phyloP scores from a whole-genome alignment of 2,329 filamentous ascomycete genomes.

The Akanthomyces dipterigenus region DNA sequence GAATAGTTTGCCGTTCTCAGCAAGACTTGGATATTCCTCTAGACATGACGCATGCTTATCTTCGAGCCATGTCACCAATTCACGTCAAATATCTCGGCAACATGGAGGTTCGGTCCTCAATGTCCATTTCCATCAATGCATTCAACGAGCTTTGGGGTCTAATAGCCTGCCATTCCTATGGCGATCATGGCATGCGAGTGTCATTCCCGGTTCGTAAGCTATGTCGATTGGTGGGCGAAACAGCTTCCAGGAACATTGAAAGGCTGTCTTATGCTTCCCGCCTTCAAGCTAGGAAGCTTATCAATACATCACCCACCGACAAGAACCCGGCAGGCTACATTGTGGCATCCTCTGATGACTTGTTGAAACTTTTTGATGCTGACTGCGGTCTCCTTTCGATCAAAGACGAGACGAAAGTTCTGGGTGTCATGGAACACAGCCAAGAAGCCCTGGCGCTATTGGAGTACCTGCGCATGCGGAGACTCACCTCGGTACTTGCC shows the following conservation, averaged over 20 bases:
- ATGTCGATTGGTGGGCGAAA: conserved; percentile 81
- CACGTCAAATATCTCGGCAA: conserved; percentile 81
- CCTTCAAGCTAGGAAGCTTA: conserved; percentile 78
- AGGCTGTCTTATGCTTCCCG: conserved; percentile 78
- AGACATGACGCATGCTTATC: conserved; percentile 77
- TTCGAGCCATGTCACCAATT: conserved; percentile 85
- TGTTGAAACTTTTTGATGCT: conserved; percentile 77
- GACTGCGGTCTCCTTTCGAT: conserved; percentile 84
- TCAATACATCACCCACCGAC: conserved; percentile 75
- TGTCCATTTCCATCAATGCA: conserved; percentile 89
- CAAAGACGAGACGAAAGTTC: conserved; percentile 78
- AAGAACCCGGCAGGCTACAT: conserved; percentile 85
- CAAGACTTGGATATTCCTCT: conserved; percentile 69
- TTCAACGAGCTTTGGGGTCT: conserved; percentile 83
- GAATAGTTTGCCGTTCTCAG: conserved; percentile 70
- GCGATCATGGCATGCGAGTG: conserved; percentile 72
- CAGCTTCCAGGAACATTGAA: conserved; percentile 80
- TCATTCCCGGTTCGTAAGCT: conserved; percentile 89
- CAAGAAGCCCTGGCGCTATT: conserved; percentile 80
- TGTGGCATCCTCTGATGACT: conserved; percentile 78
- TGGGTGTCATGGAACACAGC: conserved; percentile 66
- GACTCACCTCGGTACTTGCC: conserved; percentile 66
- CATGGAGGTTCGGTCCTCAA: conserved; percentile 88
- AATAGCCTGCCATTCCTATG: conserved; percentile 81
- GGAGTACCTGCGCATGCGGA: conserved; percentile 74